phyloP scores from a whole-genome alignment of 768 basidiomycete genomes.

The Rubroboletus satanas region DNA sequence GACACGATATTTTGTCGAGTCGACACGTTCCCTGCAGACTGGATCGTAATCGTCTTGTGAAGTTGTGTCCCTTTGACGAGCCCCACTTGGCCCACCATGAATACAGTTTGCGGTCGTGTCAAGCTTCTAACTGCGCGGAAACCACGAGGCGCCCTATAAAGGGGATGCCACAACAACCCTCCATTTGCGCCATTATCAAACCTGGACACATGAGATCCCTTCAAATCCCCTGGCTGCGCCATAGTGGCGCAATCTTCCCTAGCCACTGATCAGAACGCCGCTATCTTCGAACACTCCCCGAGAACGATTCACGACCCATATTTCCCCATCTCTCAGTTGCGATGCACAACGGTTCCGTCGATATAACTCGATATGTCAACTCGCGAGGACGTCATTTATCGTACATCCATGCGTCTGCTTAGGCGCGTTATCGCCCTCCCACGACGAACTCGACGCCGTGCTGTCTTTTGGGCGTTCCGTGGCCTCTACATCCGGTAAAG shows the following conservation, averaged over 20 bases:
- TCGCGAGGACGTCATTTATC: not conserved
- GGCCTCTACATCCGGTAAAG: not conserved
- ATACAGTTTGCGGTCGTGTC: not conserved
- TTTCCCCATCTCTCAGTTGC: not conserved
- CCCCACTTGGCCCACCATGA: not conserved
- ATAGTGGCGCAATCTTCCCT: not conserved
- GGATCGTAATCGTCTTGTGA: not conserved
- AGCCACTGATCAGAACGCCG: not conserved
- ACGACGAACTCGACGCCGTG: not conserved
- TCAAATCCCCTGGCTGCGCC: not conserved
- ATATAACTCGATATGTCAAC: not conserved
- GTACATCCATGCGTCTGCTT: not conserved
- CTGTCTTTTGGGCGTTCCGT: not conserved
- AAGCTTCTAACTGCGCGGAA: constrained; percentile 6
- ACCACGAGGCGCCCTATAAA: constrained; percentile 12
- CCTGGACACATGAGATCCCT: not conserved
- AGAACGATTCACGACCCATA: not conserved
- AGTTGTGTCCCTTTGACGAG: not conserved
- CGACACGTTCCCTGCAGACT: not conserved
- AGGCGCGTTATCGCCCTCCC: not conserved
- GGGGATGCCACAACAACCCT: not conserved
- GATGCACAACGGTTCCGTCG: not conserved
- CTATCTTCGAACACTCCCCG: not conserved
- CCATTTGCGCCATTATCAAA: constrained; percentile 11
- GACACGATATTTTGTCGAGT: not conserved